These are phyloP conservation scores for Fusarium transvaalense DNA, from an alignment of 2,329 filamentous ascomycete genomes.

Conservation along the genomic window DNA sequence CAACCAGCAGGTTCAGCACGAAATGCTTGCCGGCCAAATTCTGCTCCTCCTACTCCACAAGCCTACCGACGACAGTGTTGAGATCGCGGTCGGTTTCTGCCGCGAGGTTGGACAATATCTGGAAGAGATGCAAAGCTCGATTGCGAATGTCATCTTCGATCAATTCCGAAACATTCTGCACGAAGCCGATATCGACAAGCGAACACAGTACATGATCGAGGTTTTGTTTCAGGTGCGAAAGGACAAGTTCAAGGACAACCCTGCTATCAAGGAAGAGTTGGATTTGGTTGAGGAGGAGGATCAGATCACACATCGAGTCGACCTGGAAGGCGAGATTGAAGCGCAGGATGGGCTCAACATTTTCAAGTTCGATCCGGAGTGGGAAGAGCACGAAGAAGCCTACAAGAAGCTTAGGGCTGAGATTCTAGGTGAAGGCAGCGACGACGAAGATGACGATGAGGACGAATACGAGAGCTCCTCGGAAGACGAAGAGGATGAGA, in stretches of 20 bases:
- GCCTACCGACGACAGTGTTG: constrained; percentile 96
- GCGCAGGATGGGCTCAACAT: constrained; percentile 91
- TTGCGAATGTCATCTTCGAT: constrained; percentile 91
- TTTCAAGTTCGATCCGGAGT: constrained; percentile 93
- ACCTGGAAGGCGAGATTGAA: constrained; percentile 85
- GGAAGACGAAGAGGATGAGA: constrained; percentile 78
- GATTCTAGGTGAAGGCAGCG: constrained; percentile 93
- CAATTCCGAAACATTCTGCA: constrained; percentile 96
- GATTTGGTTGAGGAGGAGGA: constrained; percentile 98
- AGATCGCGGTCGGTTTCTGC: constrained; percentile 94
- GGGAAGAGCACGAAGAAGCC: constrained; percentile 89
- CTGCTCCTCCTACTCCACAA: constrained; percentile 92
- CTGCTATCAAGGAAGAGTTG: constrained; percentile 88
- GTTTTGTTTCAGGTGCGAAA: constrained; percentile 97
- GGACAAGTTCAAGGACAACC: constrained; percentile 96
- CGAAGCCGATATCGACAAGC: constrained; percentile 96
- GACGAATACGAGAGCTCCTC: constrained; percentile 75
- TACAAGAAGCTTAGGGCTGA: constrained; percentile 93
- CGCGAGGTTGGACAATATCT: constrained; percentile 93
- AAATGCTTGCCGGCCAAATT: constrained; percentile 93
- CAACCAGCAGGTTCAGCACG: constrained; percentile 95
- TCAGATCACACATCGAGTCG: constrained; percentile 90
- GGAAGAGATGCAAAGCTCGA: constrained; percentile 93
- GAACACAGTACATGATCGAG: constrained; percentile 99
- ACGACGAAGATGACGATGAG: constrained; percentile 77